Base-by-base conservation (phyloP, 2,329 filamentous ascomycete genomes). In the Colletotrichum tamarilloi region DNA sequence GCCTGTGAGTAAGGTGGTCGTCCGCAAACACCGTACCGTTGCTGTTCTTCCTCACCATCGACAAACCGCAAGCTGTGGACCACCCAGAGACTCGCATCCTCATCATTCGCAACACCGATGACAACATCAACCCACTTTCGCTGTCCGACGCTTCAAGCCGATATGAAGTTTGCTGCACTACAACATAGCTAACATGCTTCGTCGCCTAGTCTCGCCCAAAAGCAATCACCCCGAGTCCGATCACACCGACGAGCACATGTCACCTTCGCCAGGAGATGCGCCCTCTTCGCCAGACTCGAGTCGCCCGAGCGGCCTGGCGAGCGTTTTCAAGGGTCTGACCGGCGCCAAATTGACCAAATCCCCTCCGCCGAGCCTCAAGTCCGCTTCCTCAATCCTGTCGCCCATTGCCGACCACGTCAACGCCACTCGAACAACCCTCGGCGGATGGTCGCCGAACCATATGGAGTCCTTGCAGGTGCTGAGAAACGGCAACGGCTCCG, bases 261-360 rank as follows among this genome's bases (percentile, higher is more conserved):
- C 90, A 83, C 88, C 89, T 74, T 86, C 87, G 78, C 83, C 87
- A 77, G 88, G 88, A 84, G 89, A 92, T 85, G 87, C 86, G 78
- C 80, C 84, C 76, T 84, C 86, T 73, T 86, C 87, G 75, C 86
- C 87, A 77, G 90, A 92, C 80, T 84, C 87, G 70, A 88, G 85
- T 82, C 86, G 83, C 78, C 81, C 85, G 53, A 85, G 90, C 74
- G 89, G 89, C 76, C 85, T 92, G 77, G 90, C 89, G 77, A 88
- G 89, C 76, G 90, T 92, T 74, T 90, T 92, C 79, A 91, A 91
- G 78, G 90, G 88, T 76, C 83, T 92, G 77, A 88, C 90, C 62
- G 86, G 86, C 77, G 85, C 85, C 71, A 91, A 87, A 80, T 82
- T 87, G 71, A 85, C 85, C 58, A 91, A 88, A 77, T 86, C 87